phyloP scores from a whole-genome alignment of 192 early-diverging fungal species.

The Lobulomyces angularis region DNA sequence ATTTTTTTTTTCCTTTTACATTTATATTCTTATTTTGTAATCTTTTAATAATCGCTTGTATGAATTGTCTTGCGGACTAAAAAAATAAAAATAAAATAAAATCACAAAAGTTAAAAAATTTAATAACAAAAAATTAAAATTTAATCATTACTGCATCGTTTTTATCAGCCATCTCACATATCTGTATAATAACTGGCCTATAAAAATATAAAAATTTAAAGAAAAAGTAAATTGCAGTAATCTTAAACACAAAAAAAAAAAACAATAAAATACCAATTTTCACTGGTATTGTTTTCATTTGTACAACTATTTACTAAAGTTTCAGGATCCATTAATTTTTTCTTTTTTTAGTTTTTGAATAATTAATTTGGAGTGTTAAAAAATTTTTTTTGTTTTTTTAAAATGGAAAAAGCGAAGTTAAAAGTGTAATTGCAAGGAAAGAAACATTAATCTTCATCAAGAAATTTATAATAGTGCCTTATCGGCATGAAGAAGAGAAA shows the following conservation, averaged over 20 bases:
- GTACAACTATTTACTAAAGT: too few species aligned
- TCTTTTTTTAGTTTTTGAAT: too few species aligned
- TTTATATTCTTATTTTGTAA: conserved; percentile 50
- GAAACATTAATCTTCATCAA: too few species aligned
- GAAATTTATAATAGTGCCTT: too few species aligned
- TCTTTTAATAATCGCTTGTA: conserved; percentile 13
- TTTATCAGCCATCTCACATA: conserved; percentile 36
- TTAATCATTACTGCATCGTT: conserved; percentile 11
- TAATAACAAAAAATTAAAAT: conserved; percentile 56
- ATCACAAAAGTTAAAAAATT: conserved; percentile 21
- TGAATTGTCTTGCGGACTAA: conserved; percentile 4
- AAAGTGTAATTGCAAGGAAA: too few species aligned
- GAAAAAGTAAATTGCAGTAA: not conserved
- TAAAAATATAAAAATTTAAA: too few species aligned
- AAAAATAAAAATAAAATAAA: not conserved
- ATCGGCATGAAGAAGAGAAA: too few species aligned
- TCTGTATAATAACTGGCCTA: conserved; percentile 23
- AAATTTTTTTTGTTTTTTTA: too few species aligned
- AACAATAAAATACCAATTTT: conserved; percentile 83
- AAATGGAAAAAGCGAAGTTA: too few species aligned
- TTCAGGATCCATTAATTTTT: too few species aligned
- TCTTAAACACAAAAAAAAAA: conserved; percentile 59
- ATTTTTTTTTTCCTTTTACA: conserved; percentile 54
- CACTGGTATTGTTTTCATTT: conserved; percentile 77
- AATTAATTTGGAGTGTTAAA: too few species aligned